These are phyloP conservation scores for Cunninghamia lanceolata DNA, from an alignment of 75 land plant genomes.

Conservation along the genomic window DNA sequence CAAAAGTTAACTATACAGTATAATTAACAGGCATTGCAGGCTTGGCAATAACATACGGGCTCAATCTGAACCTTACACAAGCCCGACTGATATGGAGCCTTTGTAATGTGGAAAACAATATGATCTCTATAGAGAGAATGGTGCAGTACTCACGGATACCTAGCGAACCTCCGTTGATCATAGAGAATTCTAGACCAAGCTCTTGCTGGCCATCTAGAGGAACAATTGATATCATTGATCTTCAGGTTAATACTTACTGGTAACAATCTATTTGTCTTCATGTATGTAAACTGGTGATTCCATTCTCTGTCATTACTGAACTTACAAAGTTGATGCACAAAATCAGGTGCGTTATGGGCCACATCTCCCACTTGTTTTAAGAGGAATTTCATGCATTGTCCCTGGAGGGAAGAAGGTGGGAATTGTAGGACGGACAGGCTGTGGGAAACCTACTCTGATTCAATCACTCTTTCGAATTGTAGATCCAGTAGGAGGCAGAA, in stretches of 20 bases:
- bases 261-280: not conserved
- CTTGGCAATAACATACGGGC: constrained; percentile 78
- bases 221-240: constrained; percentile 11
- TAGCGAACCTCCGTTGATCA: constrained; percentile 45
- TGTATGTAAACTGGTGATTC: not conserved
- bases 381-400: constrained; percentile 28
- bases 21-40: constrained; percentile 67
- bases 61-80: constrained; percentile 61
- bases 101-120: constrained; percentile 75
- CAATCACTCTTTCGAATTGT: constrained; percentile 55
- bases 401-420: constrained; percentile 54
- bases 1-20: too few relatives aligned
- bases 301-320: not conserved
- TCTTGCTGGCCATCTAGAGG: constrained; percentile 53
- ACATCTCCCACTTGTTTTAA: too few relatives aligned
- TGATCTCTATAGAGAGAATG: constrained; percentile 64
- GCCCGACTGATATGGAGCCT: constrained; percentile 59
- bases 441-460: constrained; percentile 38
- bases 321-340: too few relatives aligned
- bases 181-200: constrained; percentile 38
- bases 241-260: constrained; percentile 42
- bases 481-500: constrained; percentile 48
- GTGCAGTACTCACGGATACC: too few relatives aligned
- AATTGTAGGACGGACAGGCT: constrained; percentile 70
- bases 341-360: too few relatives aligned